These are phyloP conservation scores for Agaricus subrufescens DNA, from an alignment of 768 basidiomycete genomes.

Conservation along the genomic window DNA sequence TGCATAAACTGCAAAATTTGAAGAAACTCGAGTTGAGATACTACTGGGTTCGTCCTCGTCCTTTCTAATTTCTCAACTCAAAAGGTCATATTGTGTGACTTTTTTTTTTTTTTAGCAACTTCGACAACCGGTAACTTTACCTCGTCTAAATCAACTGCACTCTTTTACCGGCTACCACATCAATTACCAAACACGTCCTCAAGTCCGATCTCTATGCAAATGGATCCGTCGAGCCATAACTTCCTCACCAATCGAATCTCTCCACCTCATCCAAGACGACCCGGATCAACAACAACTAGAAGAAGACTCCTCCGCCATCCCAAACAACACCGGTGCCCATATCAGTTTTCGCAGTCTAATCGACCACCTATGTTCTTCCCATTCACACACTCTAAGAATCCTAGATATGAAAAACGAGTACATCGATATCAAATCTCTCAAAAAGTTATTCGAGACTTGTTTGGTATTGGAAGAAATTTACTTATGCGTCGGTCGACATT, in stretches of 20 bases:
- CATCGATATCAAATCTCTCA: slow-evolving; percentile 23
- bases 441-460: slow-evolving; percentile 26
- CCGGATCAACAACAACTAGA: slow-evolving; percentile 13
- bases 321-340: slow-evolving; percentile 9
- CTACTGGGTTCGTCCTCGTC: slow-evolving; percentile 37
- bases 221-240: slow-evolving; percentile 36
- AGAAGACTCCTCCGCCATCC: not conserved
- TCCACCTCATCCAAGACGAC: slow-evolving; percentile 24
- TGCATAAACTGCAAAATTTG: slow-evolving; percentile 35
- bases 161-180: slow-evolving; percentile 21
- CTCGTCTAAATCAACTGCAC: slow-evolving; percentile 17
- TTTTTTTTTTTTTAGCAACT: slow-evolving; percentile 29
- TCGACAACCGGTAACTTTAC: slow-evolving; percentile 21
- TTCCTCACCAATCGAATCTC: slow-evolving; percentile 26
- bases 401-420: slow-evolving; percentile 28
- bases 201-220: slow-evolving; percentile 28
- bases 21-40: slow-evolving; percentile 39
- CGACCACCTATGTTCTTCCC: slow-evolving; percentile 32
- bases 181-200: slow-evolving; percentile 13
- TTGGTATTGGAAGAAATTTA: slow-evolving; percentile 29
- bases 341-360: slow-evolving; percentile 30
- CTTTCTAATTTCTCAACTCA: not conserved
- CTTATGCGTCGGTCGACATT: slow-evolving; percentile 23
- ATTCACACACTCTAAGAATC: slow-evolving; percentile 25
- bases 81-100: not conserved